Evolutionary conservation across 2,329 filamentous ascomycete species (phyloP), one percentile per base, ranked within the genome.

Genomic region (Exserohilum rostratum): DNA sequence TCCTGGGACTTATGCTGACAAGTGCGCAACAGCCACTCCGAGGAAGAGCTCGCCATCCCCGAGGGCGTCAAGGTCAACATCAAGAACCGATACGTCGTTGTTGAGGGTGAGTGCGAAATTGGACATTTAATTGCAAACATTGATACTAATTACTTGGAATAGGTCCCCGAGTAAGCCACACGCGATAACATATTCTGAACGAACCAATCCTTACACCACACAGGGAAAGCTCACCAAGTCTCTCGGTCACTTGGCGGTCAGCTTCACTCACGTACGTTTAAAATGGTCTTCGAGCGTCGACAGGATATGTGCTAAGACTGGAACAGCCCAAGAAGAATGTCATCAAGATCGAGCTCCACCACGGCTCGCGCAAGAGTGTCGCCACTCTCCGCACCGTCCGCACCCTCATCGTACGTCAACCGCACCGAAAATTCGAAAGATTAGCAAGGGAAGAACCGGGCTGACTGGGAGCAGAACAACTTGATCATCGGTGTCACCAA

Each of bases 271-370:
- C 80, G 70, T 71, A 70, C 33, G 68, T 70, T 58, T 18, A 39
- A 31, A 50, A 38, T 35, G 17, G 38, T 33, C 20, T 44, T 34
- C 9, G 17, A 13, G 40, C 45, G 50, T 43, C 43, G 17, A 40
- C 13, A 25, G 43, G 49, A 34, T 10, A 46, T 6, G 29, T 22
- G 58, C 66, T 69, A 69, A 66, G 49, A 55, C 33, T 45, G 55
- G 48, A 29, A 54, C 57, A 72, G 70, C 90, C 91, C 76, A 86
- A 88, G 84, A 89, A 90, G 84, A 85, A 90, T 81, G 77, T 90
- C 73, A 93, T 99, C 85, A 89, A 90, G 77, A 97, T 99, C 78
- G 92, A 97, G 85, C 90, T 99, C 78, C 96, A 99, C 89, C 95
- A 99, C 83, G 95, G 95, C 79, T 86, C 86, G 78, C 91, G 95